Conservation (phyloP, 2,329 filamentous ascomycete species). For the Phialophora tarda region DNA sequence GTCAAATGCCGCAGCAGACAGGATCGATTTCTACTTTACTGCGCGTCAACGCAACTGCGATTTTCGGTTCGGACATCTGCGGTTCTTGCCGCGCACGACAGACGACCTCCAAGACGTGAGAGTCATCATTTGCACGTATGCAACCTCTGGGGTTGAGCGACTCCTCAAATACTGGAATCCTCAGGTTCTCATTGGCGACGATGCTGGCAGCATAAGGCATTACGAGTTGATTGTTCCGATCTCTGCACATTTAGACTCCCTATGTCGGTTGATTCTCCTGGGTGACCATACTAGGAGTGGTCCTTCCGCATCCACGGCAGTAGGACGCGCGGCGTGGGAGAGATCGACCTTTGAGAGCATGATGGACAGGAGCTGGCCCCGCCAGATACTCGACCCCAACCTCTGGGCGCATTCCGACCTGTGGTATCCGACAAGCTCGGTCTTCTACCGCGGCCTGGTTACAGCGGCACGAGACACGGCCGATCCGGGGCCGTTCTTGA, state of each 20-base stretch:
- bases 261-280: slow-evolving; percentile 5
- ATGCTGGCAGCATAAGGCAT: slow-evolving; percentile 1
- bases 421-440: slow-evolving; percentile 2
- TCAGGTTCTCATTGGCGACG: not conserved
- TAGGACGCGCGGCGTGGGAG: not conserved
- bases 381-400: slow-evolving; percentile 1
- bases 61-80: slow-evolving; percentile 5
- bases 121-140: slow-evolving; percentile 13
- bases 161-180: slow-evolving; percentile 3
- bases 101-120: not conserved
- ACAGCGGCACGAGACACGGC: not conserved
- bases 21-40: not conserved
- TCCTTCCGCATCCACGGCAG: not conserved
- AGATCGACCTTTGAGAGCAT: slow-evolving; percentile 11
- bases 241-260: not conserved
- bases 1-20: not conserved
- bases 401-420: slow-evolving; percentile 10
- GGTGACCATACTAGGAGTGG: slow-evolving; percentile 1
- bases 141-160: not conserved
- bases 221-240: slow-evolving; percentile 3
- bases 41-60: slow-evolving; percentile 1
- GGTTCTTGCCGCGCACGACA: not conserved
- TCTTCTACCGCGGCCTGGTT: slow-evolving; percentile 4
- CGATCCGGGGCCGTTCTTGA: not conserved
- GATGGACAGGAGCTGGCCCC: slow-evolving; percentile 10